These are phyloP conservation scores for Colletotrichum siamense DNA, from an alignment of 2,329 filamentous ascomycete genomes.

Conservation along the genomic window DNA sequence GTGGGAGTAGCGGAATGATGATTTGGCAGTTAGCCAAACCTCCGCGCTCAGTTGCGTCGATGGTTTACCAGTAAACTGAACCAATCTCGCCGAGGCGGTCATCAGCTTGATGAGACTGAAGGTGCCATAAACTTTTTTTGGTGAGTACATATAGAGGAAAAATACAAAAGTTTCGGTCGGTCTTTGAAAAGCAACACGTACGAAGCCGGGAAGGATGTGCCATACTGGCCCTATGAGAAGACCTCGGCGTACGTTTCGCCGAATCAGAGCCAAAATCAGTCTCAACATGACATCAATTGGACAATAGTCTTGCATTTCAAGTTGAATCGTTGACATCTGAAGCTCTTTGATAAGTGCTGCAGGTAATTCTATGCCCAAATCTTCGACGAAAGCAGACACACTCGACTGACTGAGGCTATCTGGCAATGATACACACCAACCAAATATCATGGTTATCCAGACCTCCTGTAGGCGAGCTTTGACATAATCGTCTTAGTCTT, in stretches of 20 bases:
- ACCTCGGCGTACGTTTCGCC: not conserved
- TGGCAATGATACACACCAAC: not conserved
- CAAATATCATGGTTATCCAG: too few species aligned
- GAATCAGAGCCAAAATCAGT: not conserved
- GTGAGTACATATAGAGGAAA: not conserved
- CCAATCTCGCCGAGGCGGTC: not conserved
- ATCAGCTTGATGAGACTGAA: not conserved
- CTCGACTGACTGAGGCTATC: not conserved
- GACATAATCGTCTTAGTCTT: not conserved
- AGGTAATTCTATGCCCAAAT: accelerated
- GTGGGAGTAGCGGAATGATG: not conserved
- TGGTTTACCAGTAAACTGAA: not conserved
- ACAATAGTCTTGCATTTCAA: not conserved
- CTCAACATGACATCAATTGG: not conserved
- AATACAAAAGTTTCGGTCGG: not conserved
- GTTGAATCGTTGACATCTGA: not conserved
- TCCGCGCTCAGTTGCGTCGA: not conserved
- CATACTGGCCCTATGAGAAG: not conserved
- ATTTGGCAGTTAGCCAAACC: not conserved
- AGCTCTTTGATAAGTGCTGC: not conserved
- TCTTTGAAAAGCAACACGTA: not conserved
- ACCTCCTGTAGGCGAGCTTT: accelerated
- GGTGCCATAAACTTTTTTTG: not conserved
- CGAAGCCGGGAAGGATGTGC: not conserved
- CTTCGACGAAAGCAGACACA: accelerated